Evolutionary conservation across 768 basidiomycete species (phyloP), one percentile per base, ranked within the genome.

Genomic region (Zangia roseola): DNA sequence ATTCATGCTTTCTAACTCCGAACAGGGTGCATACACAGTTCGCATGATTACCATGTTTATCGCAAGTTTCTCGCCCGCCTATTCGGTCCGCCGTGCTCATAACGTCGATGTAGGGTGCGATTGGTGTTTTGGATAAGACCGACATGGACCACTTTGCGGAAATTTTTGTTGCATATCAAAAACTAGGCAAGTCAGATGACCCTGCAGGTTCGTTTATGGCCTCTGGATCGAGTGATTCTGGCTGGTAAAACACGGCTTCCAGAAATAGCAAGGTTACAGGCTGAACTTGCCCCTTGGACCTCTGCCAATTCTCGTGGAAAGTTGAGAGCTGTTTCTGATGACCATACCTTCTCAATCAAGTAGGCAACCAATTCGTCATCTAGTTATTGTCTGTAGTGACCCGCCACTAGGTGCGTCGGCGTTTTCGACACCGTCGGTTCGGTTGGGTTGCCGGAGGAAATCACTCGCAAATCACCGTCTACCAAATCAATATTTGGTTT

Each of bases 401-500:
- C 34, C 17, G 5, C 24, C 10, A 51, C 26, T 54, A 84, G 82
- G 64, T 84, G 83, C 53, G 56, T 89, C 45, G 86, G 86, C 2
- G 85, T 89, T 17, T 89, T 83, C 58, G 87, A 89, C 57, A 89
- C 87, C 6, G 87, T 88, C n/a, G 85, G 85, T 13, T 76, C 85
- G 10, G 62, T 86, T 24, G 86, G 86, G 10, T 65, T 89, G 14
- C 87, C 87, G 1, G 82, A 82, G 57, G 86, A 87, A 56, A 58
- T 88, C 14, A 74, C 74, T 3, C 64, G 73, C 37, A 65, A 69
- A 16, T 73, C 74, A 10, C 64, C 73, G 14, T 75, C 73, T 47
- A 62, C 74, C 13, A 72, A 67, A 45, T 74, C 72, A 5, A 66
- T 86, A 4, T 88, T 86, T 55, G 87, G 87, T 19, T 87, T 88